Evolutionary conservation across 176 grass and related monocot genomes (phyloP).

Genomic region (Cenchrus purpureus): DNA sequence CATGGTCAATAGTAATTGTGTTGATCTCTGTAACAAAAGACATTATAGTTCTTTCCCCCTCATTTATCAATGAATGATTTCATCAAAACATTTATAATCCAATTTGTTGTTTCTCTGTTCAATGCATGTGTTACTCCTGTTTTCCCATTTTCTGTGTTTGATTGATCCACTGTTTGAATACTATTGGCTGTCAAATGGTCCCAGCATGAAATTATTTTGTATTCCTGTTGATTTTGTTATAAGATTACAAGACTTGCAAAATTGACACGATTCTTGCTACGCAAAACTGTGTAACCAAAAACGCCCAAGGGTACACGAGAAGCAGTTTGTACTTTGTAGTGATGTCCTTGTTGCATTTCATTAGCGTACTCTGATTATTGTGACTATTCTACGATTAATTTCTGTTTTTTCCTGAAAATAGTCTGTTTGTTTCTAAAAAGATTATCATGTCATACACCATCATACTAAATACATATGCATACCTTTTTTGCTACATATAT

Average conservation of each 20-base stretch:
- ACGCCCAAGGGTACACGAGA: not conserved
- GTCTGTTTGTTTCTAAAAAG: not conserved
- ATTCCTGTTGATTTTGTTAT: not conserved
- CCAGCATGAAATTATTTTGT: not conserved
- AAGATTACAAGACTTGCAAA: not conserved
- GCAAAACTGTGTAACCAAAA: not conserved
- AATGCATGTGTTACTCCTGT: not conserved
- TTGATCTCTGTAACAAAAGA: constrained; percentile 41
- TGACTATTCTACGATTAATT: not conserved
- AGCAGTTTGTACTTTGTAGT: not conserved
- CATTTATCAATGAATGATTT: constrained; percentile 46
- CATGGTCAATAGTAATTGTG: constrained; percentile 31
- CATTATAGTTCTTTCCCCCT: constrained; percentile 45
- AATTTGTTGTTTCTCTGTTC: not conserved
- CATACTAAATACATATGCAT: too few species aligned
- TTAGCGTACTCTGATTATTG: not conserved
- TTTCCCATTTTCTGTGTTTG: not conserved
- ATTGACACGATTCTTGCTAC: too few species aligned
- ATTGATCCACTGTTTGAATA: not conserved
- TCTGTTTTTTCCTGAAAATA: not conserved
- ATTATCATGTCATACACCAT: not conserved
- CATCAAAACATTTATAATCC: constrained; percentile 31
- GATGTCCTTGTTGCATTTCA: not conserved
- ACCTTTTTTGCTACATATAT: too few species aligned
- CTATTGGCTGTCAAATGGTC: not conserved